A percentile compares a stretch with the other conserved stretches of the same genome.
Evolutionary conservation across 2,329 filamentous ascomycete species (phyloP).

Genomic region (Leptographium procerum): DNA sequence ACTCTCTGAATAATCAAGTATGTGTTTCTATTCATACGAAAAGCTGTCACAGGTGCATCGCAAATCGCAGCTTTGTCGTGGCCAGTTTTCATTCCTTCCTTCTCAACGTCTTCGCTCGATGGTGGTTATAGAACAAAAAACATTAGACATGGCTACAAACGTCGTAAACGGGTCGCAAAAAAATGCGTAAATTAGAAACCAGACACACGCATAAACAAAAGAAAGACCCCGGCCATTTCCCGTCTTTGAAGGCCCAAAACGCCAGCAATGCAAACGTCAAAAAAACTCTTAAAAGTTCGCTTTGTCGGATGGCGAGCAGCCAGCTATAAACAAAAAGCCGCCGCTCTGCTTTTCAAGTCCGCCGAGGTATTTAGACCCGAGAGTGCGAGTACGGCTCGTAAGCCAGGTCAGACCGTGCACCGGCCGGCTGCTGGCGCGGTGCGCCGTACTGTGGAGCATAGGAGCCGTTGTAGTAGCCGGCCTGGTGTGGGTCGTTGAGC

Average conservation of each 20-base stretch:
- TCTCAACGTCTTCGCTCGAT: neutral
- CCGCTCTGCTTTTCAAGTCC: no score
- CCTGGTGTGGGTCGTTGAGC: slow-evolving; percentile 27
- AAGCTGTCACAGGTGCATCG: neutral
- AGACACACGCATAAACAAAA: neutral
- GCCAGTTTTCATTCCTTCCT: neutral
- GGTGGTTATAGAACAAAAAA: neutral
- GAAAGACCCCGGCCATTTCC: neutral
- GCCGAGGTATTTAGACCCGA: slow-evolving; percentile 27
- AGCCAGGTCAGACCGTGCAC: slow-evolving; percentile 37
- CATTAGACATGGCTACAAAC: neutral
- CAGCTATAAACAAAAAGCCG: neutral
- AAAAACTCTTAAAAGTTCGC: neutral
- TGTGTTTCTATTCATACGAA: no score
- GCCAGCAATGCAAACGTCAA: slow-evolving; percentile 8
- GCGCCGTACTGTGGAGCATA: slow-evolving; percentile 19
- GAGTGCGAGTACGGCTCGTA: slow-evolving; percentile 54
- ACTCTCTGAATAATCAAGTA: no score
- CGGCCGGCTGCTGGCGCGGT: slow-evolving; percentile 25
- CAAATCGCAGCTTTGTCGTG: neutral
- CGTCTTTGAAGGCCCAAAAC: slow-evolving; percentile 2
- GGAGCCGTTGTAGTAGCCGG: slow-evolving; percentile 26
- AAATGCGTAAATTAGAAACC: neutral
- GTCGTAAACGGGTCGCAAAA: neutral
- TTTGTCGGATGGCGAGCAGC: no score